A percentile compares a stretch with the other conserved stretches of the same genome.
These are phyloP conservation scores for Ganoderma boninense DNA, from an alignment of 1,284 basidiomycete species.

Conservation along the genomic window DNA sequence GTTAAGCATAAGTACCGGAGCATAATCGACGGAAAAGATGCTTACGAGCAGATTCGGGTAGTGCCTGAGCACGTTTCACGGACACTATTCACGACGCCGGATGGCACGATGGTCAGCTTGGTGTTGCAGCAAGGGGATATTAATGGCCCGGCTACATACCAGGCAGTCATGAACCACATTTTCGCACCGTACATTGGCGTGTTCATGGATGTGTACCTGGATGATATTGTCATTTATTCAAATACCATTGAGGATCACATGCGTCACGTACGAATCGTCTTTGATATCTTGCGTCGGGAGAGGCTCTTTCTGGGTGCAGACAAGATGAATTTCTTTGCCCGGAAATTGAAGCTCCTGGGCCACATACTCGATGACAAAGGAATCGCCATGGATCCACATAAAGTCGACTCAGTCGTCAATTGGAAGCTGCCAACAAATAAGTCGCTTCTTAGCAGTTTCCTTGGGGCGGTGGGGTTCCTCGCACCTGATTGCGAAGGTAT, in stretches of 20 bases:
- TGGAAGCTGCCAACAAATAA: background rate
- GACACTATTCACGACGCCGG: background rate
- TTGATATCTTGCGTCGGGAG: background rate
- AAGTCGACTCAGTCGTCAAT: background rate
- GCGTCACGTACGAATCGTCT: background rate
- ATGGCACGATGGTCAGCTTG: background rate
- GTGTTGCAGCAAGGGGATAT: background rate
- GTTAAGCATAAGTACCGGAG: constrained; percentile 10
- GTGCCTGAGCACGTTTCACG: background rate
- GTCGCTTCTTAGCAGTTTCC: background rate
- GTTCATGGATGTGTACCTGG: background rate
- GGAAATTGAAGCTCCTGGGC: background rate
- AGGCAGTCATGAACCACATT: background rate
- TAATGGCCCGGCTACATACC: background rate
- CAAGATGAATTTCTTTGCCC: background rate
- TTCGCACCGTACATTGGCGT: background rate
- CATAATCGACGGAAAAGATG: constrained; percentile 15
- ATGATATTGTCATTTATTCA: background rate
- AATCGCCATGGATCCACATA: background rate
- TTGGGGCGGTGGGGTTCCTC: background rate
- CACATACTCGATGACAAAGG: background rate
- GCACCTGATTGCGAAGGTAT: background rate
- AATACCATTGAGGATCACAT: background rate
- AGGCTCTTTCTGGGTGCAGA: background rate
- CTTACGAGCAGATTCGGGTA: constrained; percentile 11